A percentile compares a stretch with the other conserved stretches of the same genome.
phyloP scores from a whole-genome alignment of 2,329 filamentous ascomycete genomes.

The Beauveria asiatica region DNA sequence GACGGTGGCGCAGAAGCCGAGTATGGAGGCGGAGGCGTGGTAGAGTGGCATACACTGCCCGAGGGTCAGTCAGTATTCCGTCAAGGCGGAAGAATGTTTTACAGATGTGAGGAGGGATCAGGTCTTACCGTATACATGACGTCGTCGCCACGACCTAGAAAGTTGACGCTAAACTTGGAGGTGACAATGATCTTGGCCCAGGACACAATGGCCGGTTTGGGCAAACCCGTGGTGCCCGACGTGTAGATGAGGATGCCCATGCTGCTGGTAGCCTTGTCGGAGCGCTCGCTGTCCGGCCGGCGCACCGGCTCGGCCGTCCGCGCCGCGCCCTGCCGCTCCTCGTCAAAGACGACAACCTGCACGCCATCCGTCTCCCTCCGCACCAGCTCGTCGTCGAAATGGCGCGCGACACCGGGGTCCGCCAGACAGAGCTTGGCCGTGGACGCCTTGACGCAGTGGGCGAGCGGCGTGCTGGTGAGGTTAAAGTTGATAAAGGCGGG shows the following conservation, averaged over 20 bases:
- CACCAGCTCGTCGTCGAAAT: slow-evolving; percentile 49
- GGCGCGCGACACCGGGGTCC: slow-evolving; percentile 48
- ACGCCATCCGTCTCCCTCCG: slow-evolving; percentile 40
- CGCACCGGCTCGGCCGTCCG: slow-evolving; percentile 42
- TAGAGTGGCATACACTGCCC: slow-evolving; percentile 70
- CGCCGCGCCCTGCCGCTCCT: slow-evolving; percentile 46
- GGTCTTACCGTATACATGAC: slow-evolving; percentile 63
- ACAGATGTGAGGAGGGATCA: not conserved
- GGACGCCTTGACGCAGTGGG: slow-evolving; percentile 62
- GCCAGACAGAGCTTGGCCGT: slow-evolving; percentile 63
- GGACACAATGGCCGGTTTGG: slow-evolving; percentile 70
- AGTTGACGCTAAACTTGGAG: slow-evolving; percentile 55
- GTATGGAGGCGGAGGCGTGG: slow-evolving; percentile 67
- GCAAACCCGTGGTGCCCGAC: slow-evolving; percentile 75
- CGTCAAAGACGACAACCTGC: slow-evolving; percentile 50
- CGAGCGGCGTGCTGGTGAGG: slow-evolving; percentile 58
- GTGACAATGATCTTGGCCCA: slow-evolving; percentile 57
- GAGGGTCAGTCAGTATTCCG: not conserved
- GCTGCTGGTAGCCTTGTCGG: slow-evolving; percentile 47
- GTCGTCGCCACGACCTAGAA: slow-evolving; percentile 51
- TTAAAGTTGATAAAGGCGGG: slow-evolving; percentile 90
- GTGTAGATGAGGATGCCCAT: slow-evolving; percentile 76
- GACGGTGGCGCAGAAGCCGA: slow-evolving; percentile 58
- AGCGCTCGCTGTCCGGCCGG: slow-evolving; percentile 48
- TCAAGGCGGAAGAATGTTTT: slow-evolving; percentile 21